phyloP scores from a whole-genome alignment of 2,329 filamentous ascomycete species.

The Lecanoromycetidae sp. region DNA sequence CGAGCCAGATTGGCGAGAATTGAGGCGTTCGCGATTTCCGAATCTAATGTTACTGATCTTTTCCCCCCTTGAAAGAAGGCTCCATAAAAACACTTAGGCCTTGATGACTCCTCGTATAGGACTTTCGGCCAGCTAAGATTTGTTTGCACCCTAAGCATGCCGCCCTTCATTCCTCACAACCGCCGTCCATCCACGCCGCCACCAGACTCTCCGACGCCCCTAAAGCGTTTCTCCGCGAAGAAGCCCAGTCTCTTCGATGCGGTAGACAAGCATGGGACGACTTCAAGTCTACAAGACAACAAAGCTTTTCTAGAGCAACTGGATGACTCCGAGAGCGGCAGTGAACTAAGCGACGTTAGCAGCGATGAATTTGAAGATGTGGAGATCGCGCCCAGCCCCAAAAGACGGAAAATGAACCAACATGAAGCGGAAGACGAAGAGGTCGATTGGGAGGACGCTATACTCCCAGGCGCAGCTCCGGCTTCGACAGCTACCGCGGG shows the following conservation, averaged over 20 bases:
- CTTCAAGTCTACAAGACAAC: slow-evolving; percentile 25
- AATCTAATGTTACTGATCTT: too few relatives aligned
- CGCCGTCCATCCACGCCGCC: slow-evolving; percentile 24
- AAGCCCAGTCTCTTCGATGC: slow-evolving; percentile 33
- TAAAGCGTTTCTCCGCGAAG: slow-evolving; percentile 18
- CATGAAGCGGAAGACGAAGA: slow-evolving; percentile 48
- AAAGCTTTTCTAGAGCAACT: slow-evolving; percentile 28
- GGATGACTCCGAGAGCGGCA: slow-evolving; percentile 26
- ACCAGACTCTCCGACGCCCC: slow-evolving; percentile 31
- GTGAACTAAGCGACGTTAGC: slow-evolving; percentile 32
- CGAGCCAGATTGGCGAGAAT: not conserved
- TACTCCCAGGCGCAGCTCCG: slow-evolving; percentile 29
- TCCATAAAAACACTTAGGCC: too few relatives aligned
- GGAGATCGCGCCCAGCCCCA: slow-evolving; percentile 17
- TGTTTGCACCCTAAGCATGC: slow-evolving; percentile 25
- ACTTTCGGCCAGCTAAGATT: not conserved
- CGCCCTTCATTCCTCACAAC: slow-evolving; percentile 36
- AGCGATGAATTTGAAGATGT: slow-evolving; percentile 42
- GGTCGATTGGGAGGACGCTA: slow-evolving; percentile 48
- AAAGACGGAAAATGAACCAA: slow-evolving; percentile 31
- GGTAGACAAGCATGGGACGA: slow-evolving; percentile 28
- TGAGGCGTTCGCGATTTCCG: not conserved
- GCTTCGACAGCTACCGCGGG: slow-evolving; percentile 34
- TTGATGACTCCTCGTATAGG: not conserved
- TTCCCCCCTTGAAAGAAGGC: too few relatives aligned